Evolutionary conservation across 2,329 filamentous ascomycete genomes (phyloP).

Genomic region (Raffaelea deltoideospora): DNA sequence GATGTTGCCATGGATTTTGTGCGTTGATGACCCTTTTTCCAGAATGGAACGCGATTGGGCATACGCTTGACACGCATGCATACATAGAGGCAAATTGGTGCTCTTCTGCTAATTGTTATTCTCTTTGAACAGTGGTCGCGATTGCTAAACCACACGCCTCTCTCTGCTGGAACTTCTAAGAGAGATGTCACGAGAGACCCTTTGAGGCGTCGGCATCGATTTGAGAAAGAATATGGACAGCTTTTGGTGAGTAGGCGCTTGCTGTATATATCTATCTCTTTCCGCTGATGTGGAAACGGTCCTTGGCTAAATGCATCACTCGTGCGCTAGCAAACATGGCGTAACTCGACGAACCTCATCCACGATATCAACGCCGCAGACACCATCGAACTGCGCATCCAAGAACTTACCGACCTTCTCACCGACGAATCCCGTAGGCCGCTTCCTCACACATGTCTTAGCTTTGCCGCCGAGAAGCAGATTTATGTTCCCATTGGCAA

Average conservation of each 20-base stretch:
- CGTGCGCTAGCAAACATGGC: conserved; percentile 46
- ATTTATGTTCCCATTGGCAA: conserved; percentile 83
- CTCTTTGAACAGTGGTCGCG: conserved; percentile 49
- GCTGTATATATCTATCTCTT: not conserved
- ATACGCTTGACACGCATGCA: not conserved
- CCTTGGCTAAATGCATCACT: too few relatives aligned
- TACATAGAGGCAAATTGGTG: too few relatives aligned
- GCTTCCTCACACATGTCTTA: conserved; percentile 79
- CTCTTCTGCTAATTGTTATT: too few relatives aligned
- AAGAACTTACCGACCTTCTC: conserved; percentile 56
- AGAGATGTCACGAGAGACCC: conserved; percentile 49
- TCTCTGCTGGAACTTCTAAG: conserved; percentile 38
- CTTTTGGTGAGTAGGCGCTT: conserved; percentile 32
- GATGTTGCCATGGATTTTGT: conserved; percentile 42
- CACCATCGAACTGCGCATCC: conserved; percentile 44
- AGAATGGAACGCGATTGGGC: too few relatives aligned
- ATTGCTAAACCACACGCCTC: conserved; percentile 46
- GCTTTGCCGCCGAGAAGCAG: conserved; percentile 72
- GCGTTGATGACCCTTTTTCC: conserved; percentile 13
- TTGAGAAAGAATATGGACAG: conserved; percentile 50
- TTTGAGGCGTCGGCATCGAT: conserved; percentile 47
- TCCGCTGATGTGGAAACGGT: too few relatives aligned
- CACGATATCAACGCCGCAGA: conserved; percentile 47
- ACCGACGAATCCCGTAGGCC: conserved; percentile 81
- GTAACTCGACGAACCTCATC: conserved; percentile 43